A percentile compares a stretch with the other conserved stretches of the same genome.
phyloP scores from a whole-genome alignment of 73 alveolate genomes.

The Symbiodinium natans region DNA sequence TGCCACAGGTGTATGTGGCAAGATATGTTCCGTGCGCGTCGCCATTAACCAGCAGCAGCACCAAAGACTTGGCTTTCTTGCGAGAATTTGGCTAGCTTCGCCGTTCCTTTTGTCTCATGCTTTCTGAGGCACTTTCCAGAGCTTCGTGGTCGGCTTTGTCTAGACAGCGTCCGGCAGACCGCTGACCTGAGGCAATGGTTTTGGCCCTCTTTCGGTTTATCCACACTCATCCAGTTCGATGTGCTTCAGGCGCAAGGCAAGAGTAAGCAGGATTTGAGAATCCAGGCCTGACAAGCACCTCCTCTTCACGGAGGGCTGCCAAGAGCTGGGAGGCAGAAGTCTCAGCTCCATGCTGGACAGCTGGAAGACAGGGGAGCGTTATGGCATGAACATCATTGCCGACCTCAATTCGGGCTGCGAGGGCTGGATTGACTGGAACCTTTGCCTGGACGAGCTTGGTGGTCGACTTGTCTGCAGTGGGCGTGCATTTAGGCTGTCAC shows the following conservation, averaged over 20 bases:
- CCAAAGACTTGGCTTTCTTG: no score
- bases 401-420: slow-evolving; percentile 24
- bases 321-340: background rate
- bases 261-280: no score
- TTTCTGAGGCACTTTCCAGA: background rate
- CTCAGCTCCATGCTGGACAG: background rate
- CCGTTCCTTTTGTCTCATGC: no score
- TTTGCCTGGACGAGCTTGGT: slow-evolving; percentile 29
- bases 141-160: slow-evolving; percentile 12
- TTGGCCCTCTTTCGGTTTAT: background rate
- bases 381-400: slow-evolving; percentile 24
- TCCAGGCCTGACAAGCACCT: slow-evolving; percentile 38
- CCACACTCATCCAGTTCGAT: no score
- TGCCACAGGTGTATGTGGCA: no score
- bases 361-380: slow-evolving; percentile 19
- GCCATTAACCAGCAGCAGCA: no score
- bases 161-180: background rate
- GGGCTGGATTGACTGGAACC: slow-evolving; percentile 34
- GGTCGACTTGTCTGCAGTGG: background rate
- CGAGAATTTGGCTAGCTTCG: no score
- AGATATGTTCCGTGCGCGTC: no score
- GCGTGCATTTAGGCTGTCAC: background rate
- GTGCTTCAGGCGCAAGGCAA: no score
- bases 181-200: background rate
- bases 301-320: slow-evolving; percentile 19